Conservation (phyloP, 805 yeast genomes). For the Candida argentea region DNA sequence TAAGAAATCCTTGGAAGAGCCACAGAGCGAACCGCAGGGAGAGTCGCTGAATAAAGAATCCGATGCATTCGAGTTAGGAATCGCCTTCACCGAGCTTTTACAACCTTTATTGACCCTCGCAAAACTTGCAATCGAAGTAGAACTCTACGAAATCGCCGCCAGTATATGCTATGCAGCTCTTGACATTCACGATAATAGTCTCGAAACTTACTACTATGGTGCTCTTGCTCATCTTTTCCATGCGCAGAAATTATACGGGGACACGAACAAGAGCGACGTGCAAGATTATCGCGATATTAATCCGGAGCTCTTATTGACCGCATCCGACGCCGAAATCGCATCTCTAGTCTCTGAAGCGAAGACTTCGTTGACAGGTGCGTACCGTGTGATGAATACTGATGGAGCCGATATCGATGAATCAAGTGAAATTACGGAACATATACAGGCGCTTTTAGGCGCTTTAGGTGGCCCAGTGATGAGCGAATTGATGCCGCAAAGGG, state of each 20-base stretch:
- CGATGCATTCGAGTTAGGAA: constrained; percentile 34
- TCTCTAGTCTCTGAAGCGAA: constrained; percentile 29
- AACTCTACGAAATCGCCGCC: constrained; percentile 53
- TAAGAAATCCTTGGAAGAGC: constrained; percentile 39
- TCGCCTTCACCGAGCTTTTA: constrained; percentile 54
- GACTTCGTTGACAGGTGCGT: constrained; percentile 34
- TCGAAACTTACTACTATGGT: constrained; percentile 76
- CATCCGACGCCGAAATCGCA: constrained; percentile 18
- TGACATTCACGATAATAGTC: constrained; percentile 74
- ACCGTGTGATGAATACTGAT: constrained; percentile 29
- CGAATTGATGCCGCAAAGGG: constrained; percentile 25
- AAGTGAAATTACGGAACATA: constrained; percentile 52
- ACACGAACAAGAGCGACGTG: constrained; percentile 19
- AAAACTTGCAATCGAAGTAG: constrained; percentile 71
- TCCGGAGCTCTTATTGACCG: constrained; percentile 9
- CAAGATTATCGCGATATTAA: constrained; percentile 35
- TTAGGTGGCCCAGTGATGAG: constrained; percentile 54
- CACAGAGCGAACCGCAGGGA: constrained; percentile 10
- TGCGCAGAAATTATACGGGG: constrained; percentile 17
- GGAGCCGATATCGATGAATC: constrained; percentile 40
- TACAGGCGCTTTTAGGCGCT: constrained; percentile 37
- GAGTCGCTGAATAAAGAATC: constrained; percentile 14
- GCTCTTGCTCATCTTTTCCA: constrained; percentile 58
- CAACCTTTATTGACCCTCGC: constrained; percentile 68
- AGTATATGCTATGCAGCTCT: constrained; percentile 57